These are phyloP conservation scores for Alternaria conjuncta DNA, from an alignment of 2,329 filamentous ascomycete genomes.

Conservation along the genomic window DNA sequence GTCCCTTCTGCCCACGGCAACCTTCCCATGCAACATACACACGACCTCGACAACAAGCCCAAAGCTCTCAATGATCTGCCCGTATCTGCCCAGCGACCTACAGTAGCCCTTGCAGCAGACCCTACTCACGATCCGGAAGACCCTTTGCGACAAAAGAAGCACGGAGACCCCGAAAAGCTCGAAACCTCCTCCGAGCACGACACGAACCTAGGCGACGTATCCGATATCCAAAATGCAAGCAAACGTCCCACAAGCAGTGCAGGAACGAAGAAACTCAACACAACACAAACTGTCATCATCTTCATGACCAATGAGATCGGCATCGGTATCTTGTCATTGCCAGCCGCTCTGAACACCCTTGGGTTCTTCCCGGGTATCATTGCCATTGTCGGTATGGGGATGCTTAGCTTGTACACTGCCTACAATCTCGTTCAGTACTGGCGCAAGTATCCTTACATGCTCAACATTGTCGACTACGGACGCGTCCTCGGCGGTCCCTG, in stretches of 20 bases:
- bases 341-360: slow-evolving; percentile 32
- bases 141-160: slow-evolving; percentile 15
- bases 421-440: slow-evolving; percentile 41
- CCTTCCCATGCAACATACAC: slow-evolving; percentile 18
- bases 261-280: slow-evolving; percentile 29
- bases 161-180: slow-evolving; percentile 20
- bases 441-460: slow-evolving; percentile 39
- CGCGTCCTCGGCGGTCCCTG: slow-evolving; percentile 34
- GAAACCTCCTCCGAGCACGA: slow-evolving; percentile 28
- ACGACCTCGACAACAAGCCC: slow-evolving; percentile 17
- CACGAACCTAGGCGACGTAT: slow-evolving; percentile 28
- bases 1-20: slow-evolving; percentile 16
- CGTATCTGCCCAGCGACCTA: slow-evolving; percentile 26
- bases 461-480: slow-evolving; percentile 40
- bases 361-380: slow-evolving; percentile 37
- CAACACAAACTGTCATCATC: slow-evolving; percentile 37
- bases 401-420: slow-evolving; percentile 36
- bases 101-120: slow-evolving; percentile 28
- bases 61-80: slow-evolving; percentile 19
- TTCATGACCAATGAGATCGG: slow-evolving; percentile 41
- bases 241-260: slow-evolving; percentile 11
- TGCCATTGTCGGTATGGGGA: slow-evolving; percentile 31
- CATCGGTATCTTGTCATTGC: slow-evolving; percentile 38
- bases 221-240: slow-evolving; percentile 32
- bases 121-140: slow-evolving; percentile 27